Conservation (phyloP, 2,329 filamentous ascomycete species). For the Sclerotiophoma versabilis region DNA sequence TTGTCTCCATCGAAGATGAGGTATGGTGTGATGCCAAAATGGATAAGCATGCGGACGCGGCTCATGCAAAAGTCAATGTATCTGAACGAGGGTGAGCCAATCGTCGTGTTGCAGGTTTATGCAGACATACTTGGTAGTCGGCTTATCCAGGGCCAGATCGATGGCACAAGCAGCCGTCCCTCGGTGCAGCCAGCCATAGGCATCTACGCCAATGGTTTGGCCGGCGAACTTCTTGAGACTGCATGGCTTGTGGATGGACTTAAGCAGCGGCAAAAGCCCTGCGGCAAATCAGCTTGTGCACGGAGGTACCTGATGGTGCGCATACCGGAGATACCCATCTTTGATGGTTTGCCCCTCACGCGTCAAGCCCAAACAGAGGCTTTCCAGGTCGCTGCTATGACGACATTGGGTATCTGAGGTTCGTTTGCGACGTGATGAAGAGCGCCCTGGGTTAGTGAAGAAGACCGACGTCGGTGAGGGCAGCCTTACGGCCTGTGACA, state of each 20-base stretch:
- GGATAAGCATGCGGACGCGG: constrained; percentile 89
- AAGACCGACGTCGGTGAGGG: not conserved
- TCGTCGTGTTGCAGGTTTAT: not conserved
- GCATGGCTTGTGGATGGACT: constrained; percentile 91
- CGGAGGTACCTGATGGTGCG: constrained; percentile 25
- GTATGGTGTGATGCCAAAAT: constrained; percentile 94
- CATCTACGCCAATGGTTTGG: constrained; percentile 91
- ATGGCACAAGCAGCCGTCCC: constrained; percentile 89
- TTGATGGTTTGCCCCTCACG: constrained; percentile 37
- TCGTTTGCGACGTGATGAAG: not conserved
- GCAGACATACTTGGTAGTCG: constrained; percentile 77
- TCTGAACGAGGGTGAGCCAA: constrained; percentile 56
- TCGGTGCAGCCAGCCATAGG: constrained; percentile 97
- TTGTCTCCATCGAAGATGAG: constrained; percentile 96
- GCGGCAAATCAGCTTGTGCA: constrained; percentile 26
- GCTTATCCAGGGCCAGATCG: constrained; percentile 86
- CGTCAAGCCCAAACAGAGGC: constrained; percentile 35
- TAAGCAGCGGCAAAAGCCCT: constrained; percentile 90
- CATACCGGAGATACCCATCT: constrained; percentile 52
- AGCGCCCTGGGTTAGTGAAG: constrained; percentile 2
- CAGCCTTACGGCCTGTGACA: constrained; percentile 18
- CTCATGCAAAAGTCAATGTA: constrained; percentile 91
- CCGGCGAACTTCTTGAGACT: constrained; percentile 87
- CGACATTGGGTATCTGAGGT: constrained; percentile 21
- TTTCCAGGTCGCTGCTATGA: constrained; percentile 21